These are phyloP conservation scores for Deakozyma indianensis DNA, from an alignment of 805 yeast genomes.

Conservation along the genomic window DNA sequence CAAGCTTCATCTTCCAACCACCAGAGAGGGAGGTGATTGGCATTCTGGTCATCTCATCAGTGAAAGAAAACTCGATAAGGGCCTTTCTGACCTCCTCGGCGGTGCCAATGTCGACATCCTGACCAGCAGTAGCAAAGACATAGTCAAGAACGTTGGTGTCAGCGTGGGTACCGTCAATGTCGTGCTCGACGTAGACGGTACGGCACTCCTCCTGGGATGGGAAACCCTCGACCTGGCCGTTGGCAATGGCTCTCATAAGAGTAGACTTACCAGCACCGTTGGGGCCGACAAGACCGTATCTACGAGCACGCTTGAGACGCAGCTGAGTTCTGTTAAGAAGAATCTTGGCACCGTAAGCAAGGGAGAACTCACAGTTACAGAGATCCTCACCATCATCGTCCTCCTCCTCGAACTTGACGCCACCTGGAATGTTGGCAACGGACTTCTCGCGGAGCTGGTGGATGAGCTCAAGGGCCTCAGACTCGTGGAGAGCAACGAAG, in stretches of 20 bases:
- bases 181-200: constrained; percentile 99
- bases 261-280: constrained; percentile 99
- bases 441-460: constrained; percentile 94
- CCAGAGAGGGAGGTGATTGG: constrained; percentile 96
- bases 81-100: constrained; percentile 57
- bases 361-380: constrained; percentile 99
- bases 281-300: constrained; percentile 99
- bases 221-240: constrained; percentile 99
- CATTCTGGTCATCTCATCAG: constrained; percentile 85
- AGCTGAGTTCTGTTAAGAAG: constrained; percentile 98
- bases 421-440: constrained; percentile 94
- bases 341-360: constrained; percentile 99
- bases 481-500: constrained; percentile 90
- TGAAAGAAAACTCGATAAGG: constrained; percentile 82
- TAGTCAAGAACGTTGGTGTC: constrained; percentile 89
- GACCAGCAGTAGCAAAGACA: constrained; percentile 72
- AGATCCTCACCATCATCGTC: constrained; percentile 99
- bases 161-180: constrained; percentile 95
- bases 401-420: constrained; percentile 79
- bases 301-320: constrained; percentile 89
- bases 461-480: constrained; percentile 75
- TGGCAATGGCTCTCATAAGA: constrained; percentile 92
- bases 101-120: constrained; percentile 64
- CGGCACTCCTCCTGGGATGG: constrained; percentile 98
- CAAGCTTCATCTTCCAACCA: constrained; percentile 99